Evolutionary conservation across 257 asterid species (phyloP).

Genomic region (Solanum ossicruentum): DNA sequence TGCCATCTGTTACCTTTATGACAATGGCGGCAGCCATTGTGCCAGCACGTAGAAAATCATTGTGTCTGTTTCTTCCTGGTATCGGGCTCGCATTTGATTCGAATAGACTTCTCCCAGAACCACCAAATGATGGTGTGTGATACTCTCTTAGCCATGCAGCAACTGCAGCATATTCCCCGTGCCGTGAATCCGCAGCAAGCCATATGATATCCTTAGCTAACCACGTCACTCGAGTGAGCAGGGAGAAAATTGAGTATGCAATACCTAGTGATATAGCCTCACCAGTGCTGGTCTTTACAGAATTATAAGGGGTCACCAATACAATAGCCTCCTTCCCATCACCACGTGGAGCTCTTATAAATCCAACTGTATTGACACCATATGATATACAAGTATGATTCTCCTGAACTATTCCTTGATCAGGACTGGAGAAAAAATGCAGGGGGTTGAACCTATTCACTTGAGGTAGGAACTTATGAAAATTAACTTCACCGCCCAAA

Average conservation of each 20-base stretch:
- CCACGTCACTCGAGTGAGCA: conserved; percentile 86
- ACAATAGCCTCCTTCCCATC: conserved; percentile 97
- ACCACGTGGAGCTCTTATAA: conserved; percentile 87
- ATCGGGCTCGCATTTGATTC: conserved; percentile 1
- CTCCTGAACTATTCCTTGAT: conserved; percentile 31
- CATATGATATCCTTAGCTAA: conserved; percentile 92
- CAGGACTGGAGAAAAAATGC: conserved; percentile 68
- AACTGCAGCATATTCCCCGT: conserved; percentile 85
- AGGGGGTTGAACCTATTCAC: conserved; percentile 48
- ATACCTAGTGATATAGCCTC: conserved; percentile 88
- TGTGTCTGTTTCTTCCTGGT: conserved; percentile 10
- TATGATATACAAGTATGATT: conserved; percentile 50
- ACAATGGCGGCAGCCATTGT: conserved; percentile 98
- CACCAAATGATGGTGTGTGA: conserved; percentile 51
- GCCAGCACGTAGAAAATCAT: conserved; percentile 85
- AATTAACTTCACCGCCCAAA: conserved; percentile 82
- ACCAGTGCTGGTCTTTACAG: conserved; percentile 36
- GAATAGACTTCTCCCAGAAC: conserved; percentile 18
- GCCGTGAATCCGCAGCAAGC: conserved; percentile 88
- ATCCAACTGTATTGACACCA: conserved; percentile 77
- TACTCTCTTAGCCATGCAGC: conserved; percentile 86
- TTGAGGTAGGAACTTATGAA: conserved; percentile 61
- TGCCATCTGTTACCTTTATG: conserved; percentile 60
- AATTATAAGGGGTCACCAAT: conserved; percentile 82
- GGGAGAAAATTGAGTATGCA: conserved; percentile 71